Evolutionary conservation across 345 rosid genomes (phyloP).

Genomic region (Gossypium stocksii): DNA sequence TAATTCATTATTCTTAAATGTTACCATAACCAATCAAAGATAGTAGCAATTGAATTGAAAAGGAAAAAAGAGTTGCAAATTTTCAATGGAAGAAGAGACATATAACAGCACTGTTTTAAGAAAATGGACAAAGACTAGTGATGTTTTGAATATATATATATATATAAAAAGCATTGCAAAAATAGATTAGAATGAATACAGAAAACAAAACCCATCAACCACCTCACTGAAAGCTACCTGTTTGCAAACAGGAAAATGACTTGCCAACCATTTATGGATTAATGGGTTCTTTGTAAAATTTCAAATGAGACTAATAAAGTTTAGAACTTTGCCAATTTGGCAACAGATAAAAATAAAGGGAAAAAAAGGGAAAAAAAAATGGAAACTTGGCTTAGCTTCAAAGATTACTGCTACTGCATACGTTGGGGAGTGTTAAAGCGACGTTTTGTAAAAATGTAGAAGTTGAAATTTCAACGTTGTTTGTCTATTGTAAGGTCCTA

Average conservation of each 20-base stretch:
- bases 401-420: slow-evolving; percentile 30
- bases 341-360: not conserved
- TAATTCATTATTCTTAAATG: slow-evolving; percentile 16
- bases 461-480: too few species aligned
- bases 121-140: slow-evolving; percentile 19
- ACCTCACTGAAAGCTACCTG: slow-evolving; percentile 51
- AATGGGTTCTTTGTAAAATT: slow-evolving; percentile 17
- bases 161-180: slow-evolving; percentile 1
- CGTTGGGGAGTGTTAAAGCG: slow-evolving; percentile 20
- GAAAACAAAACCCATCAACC: slow-evolving; percentile 40
- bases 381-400: slow-evolving; percentile 40
- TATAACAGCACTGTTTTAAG: slow-evolving; percentile 15
- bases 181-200: slow-evolving; percentile 15
- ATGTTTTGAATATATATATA: not conserved
- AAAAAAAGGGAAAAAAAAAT: not conserved
- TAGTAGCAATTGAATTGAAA: not conserved
- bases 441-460: slow-evolving; percentile 9
- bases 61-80: not conserved
- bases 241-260: slow-evolving; percentile 60
- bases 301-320: not conserved
- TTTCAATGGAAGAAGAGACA: slow-evolving; percentile 15
- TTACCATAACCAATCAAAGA: slow-evolving; percentile 9
- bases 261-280: slow-evolving; percentile 37
- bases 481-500: too few species aligned
- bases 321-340: not conserved